These are phyloP conservation scores for Juncus effusus DNA, from an alignment of 176 grass and related monocot species.

Conservation along the genomic window DNA sequence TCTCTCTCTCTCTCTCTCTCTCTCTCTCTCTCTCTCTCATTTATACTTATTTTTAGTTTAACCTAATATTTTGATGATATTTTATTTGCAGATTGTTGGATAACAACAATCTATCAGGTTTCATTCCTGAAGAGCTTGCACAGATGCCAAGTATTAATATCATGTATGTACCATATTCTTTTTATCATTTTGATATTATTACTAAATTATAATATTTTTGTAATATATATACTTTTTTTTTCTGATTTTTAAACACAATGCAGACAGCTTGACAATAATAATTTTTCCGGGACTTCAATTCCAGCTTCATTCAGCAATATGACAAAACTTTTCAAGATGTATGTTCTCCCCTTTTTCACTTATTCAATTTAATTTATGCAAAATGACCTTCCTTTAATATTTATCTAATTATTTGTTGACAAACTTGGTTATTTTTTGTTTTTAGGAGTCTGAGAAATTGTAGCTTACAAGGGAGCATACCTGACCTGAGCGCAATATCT, in stretches of 20 bases:
- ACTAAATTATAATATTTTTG: neutral
- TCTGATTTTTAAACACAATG: constrained; percentile 28
- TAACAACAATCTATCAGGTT: constrained; percentile 62
- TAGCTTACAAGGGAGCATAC: constrained; percentile 75
- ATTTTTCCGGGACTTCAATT: constrained; percentile 82
- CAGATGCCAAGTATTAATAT: constrained; percentile 25
- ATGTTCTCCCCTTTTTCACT: constrained; percentile 34
- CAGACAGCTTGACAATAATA: constrained; percentile 96
- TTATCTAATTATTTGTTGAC: neutral
- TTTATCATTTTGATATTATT: neutral
- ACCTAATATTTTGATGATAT: constrained; percentile 9
- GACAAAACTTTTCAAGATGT: constrained; percentile 73
- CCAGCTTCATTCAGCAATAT: constrained; percentile 64
- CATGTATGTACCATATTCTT: constrained; percentile 17
- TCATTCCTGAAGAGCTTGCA: constrained; percentile 59
- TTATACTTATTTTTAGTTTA: neutral
- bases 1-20: neutral
- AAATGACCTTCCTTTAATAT: neutral
- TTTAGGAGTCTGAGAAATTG: constrained; percentile 95
- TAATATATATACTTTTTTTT: neutral
- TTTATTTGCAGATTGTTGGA: constrained; percentile 59
- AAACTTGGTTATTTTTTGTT: constrained; percentile 34
- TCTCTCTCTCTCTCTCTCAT: neutral
- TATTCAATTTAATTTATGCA: constrained; percentile 16
- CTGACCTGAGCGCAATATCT: constrained; percentile 67